Percentiles rank a stretch among this genome's conserved stretches.
These are phyloP conservation scores for Suillus plorans DNA, from an alignment of 768 basidiomycete genomes.

Conservation along the genomic window DNA sequence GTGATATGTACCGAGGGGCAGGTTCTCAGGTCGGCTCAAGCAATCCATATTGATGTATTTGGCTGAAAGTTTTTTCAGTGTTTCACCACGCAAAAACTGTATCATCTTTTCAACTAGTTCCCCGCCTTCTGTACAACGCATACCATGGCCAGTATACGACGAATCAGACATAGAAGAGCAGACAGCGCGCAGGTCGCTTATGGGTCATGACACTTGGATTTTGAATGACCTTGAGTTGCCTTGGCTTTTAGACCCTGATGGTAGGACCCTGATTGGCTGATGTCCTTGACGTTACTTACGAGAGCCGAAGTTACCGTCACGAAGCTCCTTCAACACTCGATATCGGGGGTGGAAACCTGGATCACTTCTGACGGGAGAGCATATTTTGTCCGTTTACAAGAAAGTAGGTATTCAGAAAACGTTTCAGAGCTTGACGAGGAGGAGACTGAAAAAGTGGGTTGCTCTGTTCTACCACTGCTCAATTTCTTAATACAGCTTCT, in stretches of 20 bases:
- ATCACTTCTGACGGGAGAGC: constrained; percentile 82
- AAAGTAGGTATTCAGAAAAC: constrained; percentile 26
- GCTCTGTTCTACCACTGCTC: neutral
- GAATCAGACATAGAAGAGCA: constrained; percentile 37
- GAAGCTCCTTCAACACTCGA: constrained; percentile 53
- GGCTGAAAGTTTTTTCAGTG: constrained; percentile 39
- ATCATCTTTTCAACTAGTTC: constrained; percentile 72
- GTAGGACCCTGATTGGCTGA: constrained; percentile 37
- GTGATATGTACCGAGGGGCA: constrained; percentile 77
- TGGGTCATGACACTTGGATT: constrained; percentile 68
- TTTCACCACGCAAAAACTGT: constrained; percentile 70
- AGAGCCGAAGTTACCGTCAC: constrained; percentile 55
- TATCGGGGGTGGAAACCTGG: constrained; percentile 74
- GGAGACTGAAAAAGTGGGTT: constrained; percentile 46
- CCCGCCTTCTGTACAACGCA: constrained; percentile 77
- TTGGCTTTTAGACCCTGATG: constrained; percentile 75
- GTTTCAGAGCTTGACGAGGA: constrained; percentile 41
- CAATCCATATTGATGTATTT: constrained; percentile 6
- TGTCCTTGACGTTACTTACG: neutral
- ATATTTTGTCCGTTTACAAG: constrained; percentile 71
- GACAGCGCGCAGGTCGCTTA: constrained; percentile 34
- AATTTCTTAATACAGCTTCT: neutral
- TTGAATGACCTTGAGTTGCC: constrained; percentile 63
- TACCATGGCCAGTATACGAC: constrained; percentile 73
- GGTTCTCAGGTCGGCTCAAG: constrained; percentile 56